Conservation (phyloP, 1,284 basidiomycete genomes). For the Macrocystidia cucumis region DNA sequence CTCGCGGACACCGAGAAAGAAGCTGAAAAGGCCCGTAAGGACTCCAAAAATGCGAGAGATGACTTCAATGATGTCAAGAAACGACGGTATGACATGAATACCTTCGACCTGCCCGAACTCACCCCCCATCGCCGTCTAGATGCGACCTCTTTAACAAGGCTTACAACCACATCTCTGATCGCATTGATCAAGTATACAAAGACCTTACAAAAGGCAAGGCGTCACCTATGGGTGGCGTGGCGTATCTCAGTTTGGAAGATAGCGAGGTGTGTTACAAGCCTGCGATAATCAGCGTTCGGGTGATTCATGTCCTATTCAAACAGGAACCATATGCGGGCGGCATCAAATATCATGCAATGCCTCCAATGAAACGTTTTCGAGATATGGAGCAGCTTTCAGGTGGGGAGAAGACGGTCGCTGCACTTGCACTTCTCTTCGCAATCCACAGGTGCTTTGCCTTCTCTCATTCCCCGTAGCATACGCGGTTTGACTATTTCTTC, state of each 20-base stretch:
- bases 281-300: background rate
- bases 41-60: conserved; percentile 85
- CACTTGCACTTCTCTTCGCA: conserved; percentile 90
- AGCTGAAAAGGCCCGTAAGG: conserved; percentile 72
- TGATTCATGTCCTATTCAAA: conserved; percentile 5
- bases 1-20: conserved; percentile 68
- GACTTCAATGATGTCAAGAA: conserved; percentile 87
- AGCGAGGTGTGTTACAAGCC: conserved; percentile 60
- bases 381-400: conserved; percentile 99
- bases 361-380: conserved; percentile 97
- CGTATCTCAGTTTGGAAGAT: conserved; percentile 94
- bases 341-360: conserved; percentile 99
- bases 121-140: conserved; percentile 15
- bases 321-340: conserved; percentile 95
- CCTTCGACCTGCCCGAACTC: no score
- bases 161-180: conserved; percentile 91
- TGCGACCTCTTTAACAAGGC: conserved; percentile 92
- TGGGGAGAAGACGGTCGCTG: conserved; percentile 98
- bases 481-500: conserved; percentile 6
- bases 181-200: conserved; percentile 96
- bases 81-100: no score
- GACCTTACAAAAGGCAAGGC: conserved; percentile 94
- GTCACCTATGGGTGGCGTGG: conserved; percentile 91
- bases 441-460: conserved; percentile 73
- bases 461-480: background rate